Base-by-base conservation (phyloP, 2,329 filamentous ascomycete species). In the Dendrostoma leiphaemia region DNA sequence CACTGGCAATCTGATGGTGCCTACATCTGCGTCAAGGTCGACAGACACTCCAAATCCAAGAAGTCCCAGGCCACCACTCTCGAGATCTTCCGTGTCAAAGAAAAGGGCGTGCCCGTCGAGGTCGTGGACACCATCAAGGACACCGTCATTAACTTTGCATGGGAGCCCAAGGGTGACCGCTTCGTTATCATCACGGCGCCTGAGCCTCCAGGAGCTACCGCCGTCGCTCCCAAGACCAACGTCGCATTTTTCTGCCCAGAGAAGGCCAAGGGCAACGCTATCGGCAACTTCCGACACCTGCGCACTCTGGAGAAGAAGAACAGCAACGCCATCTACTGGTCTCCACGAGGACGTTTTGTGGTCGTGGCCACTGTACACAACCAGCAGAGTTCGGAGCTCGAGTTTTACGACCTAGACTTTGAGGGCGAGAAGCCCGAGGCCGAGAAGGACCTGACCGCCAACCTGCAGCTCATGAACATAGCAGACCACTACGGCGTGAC, bases 321-420 rank as follows among this genome's bases (percentile, higher is more conserved):
- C 76, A 96, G 89, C 83, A 99, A 99, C 69, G 92, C 90, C 61
- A 99, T 99, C 68, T 97, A 97, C 84, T 99, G 94, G 94, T 96
- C 91, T 19, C 94, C 94, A 23, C 90, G 88, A 71, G 94, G 94
- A 51, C 88, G 94, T 46, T 99, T 99, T 67, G 93, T 97, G 34
- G 87, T 97, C 44, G 85, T 99, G 52, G 94, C 91, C 51, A 95
- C 94, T 10, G 90, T 99, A 50, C 85, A 90, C 73, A 97, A 92
- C 66, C 87, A 91, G 69, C 90, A 96, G 73, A 93, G 87, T 74
- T 96, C 91, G 61, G 94, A 99, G 60, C 85, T 99, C 57, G 94
- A 99, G 69, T 99, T 99, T 78, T 97, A 87, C 79, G 94, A 99
- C 69, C 82, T 97, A 63, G 94, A 97, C 74, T 99, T 96, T 64